phyloP scores from a whole-genome alignment of 148 eudicot genomes.

The Chenopodium suecicum region DNA sequence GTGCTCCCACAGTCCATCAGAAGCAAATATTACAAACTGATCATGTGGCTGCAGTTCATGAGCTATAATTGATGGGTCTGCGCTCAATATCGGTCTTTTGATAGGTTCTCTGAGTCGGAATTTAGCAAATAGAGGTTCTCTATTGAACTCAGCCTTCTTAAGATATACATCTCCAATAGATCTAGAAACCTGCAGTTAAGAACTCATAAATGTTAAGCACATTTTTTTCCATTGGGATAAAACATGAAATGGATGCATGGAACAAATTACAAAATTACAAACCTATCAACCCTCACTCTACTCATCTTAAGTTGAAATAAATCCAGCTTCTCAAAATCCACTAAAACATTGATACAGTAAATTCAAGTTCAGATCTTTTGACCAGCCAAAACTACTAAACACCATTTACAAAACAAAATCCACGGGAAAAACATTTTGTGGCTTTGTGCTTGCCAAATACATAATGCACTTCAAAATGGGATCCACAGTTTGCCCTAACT shows the following conservation, averaged over 20 bases:
- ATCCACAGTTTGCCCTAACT: neutral
- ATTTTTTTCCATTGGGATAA: neutral
- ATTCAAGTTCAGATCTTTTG: too few species aligned
- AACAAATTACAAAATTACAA: neutral
- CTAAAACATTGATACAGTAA: neutral
- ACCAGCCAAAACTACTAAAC: neutral
- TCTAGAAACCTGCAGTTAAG: constrained; percentile 55
- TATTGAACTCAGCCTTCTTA: constrained; percentile 70
- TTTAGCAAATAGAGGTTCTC: constrained; percentile 70
- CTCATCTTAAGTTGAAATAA: neutral
- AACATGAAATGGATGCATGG: neutral
- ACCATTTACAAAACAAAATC: neutral
- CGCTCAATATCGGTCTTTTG: constrained; percentile 68
- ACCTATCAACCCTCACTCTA: neutral
- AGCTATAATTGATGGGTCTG: constrained; percentile 64
- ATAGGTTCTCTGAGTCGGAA: constrained; percentile 78
- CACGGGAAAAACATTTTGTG: neutral
- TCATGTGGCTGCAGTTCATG: constrained; percentile 67
- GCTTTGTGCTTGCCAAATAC: neutral
- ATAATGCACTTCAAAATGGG: neutral
- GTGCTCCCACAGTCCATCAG: constrained; percentile 93
- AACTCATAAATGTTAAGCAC: neutral
- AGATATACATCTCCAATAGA: constrained; percentile 81
- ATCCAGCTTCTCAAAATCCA: neutral
- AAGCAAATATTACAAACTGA: constrained; percentile 77